phyloP scores from a whole-genome alignment of 2,329 filamentous ascomycete genomes.

The Botryotinia convoluta region DNA sequence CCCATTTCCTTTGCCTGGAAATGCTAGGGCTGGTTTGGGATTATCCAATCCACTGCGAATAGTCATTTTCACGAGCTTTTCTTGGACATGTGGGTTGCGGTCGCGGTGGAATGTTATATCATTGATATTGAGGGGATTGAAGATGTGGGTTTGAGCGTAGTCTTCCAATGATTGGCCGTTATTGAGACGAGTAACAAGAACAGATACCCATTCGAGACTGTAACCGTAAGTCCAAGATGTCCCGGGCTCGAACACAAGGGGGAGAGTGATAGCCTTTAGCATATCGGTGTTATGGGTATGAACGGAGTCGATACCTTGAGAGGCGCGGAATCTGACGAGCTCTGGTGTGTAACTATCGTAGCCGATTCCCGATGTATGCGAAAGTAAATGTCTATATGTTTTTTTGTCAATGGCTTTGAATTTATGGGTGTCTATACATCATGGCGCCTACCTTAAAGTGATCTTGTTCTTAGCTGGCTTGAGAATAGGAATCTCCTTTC shows the following conservation, averaged over 20 bases:
- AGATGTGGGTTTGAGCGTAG: conserved; percentile 23
- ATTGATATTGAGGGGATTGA: conserved; percentile 20
- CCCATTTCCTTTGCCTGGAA: background rate
- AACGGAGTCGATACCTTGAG: background rate
- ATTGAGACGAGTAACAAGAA: conserved; percentile 44
- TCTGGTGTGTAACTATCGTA: conserved; percentile 24
- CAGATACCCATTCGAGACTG: conserved; percentile 52
- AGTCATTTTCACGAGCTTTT: conserved; percentile 12
- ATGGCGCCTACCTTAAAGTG: conserved; percentile 30
- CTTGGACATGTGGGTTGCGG: background rate
- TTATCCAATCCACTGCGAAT: background rate
- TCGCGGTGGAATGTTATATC: conserved; percentile 20
- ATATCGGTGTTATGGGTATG: background rate
- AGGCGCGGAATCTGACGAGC: background rate
- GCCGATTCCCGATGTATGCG: conserved; percentile 30
- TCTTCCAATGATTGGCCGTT: conserved; percentile 1
- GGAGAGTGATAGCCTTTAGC: conserved; percentile 31
- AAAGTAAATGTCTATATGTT: conserved; percentile 28
- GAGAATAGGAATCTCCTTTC: conserved; percentile 24
- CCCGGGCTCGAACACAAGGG: conserved; percentile 62
- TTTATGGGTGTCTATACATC: background rate
- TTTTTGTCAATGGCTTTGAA: background rate
- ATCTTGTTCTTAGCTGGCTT: conserved; percentile 28
- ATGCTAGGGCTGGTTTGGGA: background rate
- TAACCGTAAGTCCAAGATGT: conserved; percentile 57